These are phyloP conservation scores for Zymoseptoria brevis DNA, from an alignment of 2,329 filamentous ascomycete genomes.

Conservation along the genomic window DNA sequence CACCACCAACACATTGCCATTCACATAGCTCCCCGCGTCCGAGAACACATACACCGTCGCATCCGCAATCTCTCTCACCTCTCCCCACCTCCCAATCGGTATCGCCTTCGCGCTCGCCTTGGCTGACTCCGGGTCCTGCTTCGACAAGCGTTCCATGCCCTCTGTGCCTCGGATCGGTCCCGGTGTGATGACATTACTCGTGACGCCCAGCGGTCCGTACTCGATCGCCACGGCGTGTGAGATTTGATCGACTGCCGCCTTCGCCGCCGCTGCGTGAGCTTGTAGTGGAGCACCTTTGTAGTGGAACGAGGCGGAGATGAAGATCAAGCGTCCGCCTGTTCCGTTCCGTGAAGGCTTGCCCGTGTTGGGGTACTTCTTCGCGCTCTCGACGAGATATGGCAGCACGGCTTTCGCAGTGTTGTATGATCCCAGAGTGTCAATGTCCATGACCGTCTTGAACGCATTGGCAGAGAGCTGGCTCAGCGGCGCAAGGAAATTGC, in stretches of 20 bases:
- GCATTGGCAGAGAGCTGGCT: constrained; percentile 75
- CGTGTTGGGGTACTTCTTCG: constrained; percentile 53
- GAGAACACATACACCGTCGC: constrained; percentile 85
- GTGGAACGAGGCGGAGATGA: constrained; percentile 84
- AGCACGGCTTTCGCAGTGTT: constrained; percentile 91
- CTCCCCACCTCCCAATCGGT: constrained; percentile 69
- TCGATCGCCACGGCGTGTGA: constrained; percentile 74
- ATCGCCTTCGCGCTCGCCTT: constrained; percentile 38
- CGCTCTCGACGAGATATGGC: constrained; percentile 71
- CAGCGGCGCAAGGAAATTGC: constrained; percentile 88
- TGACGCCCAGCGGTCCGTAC: constrained; percentile 79
- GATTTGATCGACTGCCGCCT: constrained; percentile 82
- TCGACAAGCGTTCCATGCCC: constrained; percentile 40
- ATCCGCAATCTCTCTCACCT: constrained; percentile 82
- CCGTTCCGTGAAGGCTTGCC: constrained; percentile 35
- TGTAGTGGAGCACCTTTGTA: constrained; percentile 81
- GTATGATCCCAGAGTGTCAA: constrained; percentile 87
- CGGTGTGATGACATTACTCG: constrained; percentile 80
- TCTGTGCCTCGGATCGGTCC: constrained; percentile 83
- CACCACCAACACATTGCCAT: constrained; percentile 69
- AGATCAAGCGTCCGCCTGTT: constrained; percentile 77
- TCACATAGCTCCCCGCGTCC: constrained; percentile 78
- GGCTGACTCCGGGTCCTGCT: constrained; percentile 23
- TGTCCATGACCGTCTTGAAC: constrained; percentile 93
- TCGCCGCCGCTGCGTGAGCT: constrained; percentile 82